Percentiles rank a stretch among this genome's conserved stretches.
These are phyloP conservation scores for Nelumbo lutea DNA, from an alignment of 164 flowering plant genomes.

Conservation along the genomic window DNA sequence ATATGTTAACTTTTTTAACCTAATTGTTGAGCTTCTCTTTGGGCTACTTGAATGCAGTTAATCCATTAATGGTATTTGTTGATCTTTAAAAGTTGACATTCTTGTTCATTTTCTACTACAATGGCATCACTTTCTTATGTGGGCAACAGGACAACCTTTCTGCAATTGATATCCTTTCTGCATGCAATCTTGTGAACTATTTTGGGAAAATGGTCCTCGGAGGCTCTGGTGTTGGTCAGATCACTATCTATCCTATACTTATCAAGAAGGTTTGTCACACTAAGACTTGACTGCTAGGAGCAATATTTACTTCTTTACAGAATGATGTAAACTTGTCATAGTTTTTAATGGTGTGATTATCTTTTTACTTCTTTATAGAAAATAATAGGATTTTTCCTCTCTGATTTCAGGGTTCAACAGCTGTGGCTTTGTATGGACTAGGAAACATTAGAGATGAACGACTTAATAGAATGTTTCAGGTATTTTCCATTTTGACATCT, in stretches of 20 bases:
- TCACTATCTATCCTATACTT: conserved; percentile 80
- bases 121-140: conserved; percentile 9
- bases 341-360: not conserved
- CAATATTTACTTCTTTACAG: not conserved
- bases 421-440: conserved; percentile 95
- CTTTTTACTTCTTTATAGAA: not conserved
- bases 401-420: conserved; percentile 72
- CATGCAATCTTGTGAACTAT: conserved; percentile 97
- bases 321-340: conserved; percentile 7
- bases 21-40: not conserved
- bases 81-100: not conserved
- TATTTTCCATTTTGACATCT: conserved; percentile 12
- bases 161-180: conserved; percentile 92
- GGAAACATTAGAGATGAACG: conserved; percentile 99
- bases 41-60: not conserved
- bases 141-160: conserved; percentile 89
- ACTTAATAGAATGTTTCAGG: conserved; percentile 98
- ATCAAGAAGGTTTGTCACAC: conserved; percentile 67
- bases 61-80: not conserved
- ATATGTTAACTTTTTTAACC: not conserved
- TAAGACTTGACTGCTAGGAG: not conserved
- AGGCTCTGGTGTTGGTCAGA: conserved; percentile 99
- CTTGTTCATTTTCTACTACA: not conserved
- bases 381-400: conserved; percentile 7
- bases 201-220: conserved; percentile 98